phyloP scores from a whole-genome alignment of 2,329 filamentous ascomycete species.

The Corynespora cassiicola region DNA sequence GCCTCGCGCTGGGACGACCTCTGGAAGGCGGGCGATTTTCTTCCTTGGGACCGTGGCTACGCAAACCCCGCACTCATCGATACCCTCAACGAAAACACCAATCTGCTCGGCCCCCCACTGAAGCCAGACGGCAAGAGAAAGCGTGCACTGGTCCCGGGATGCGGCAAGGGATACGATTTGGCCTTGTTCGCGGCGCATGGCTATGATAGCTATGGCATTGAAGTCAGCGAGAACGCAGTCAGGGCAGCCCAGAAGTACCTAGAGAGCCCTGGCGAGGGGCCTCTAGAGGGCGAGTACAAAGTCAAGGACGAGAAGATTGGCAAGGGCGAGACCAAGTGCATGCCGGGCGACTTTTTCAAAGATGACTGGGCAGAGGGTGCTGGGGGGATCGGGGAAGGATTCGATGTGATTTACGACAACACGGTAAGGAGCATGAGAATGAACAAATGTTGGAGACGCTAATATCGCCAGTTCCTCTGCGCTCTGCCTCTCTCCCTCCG shows the following conservation, averaged over 20 bases:
- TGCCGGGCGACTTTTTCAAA: slow-evolving; percentile 72
- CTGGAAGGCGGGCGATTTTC: slow-evolving; percentile 60
- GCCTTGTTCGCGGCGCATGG: slow-evolving; percentile 76
- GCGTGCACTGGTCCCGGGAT: slow-evolving; percentile 78
- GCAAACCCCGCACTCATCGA: slow-evolving; percentile 67
- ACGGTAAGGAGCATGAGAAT: slow-evolving; percentile 57
- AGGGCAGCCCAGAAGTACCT: slow-evolving; percentile 54
- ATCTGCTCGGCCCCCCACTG: slow-evolving; percentile 35
- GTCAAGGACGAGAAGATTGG: slow-evolving; percentile 49
- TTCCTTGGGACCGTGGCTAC: slow-evolving; percentile 66
- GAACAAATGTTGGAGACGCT: neutral
- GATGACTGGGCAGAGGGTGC: slow-evolving; percentile 61
- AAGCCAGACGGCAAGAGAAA: slow-evolving; percentile 46
- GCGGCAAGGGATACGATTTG: slow-evolving; percentile 83
- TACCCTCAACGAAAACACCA: slow-evolving; percentile 47
- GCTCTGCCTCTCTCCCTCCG: slow-evolving; percentile 62
- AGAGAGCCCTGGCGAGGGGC: slow-evolving; percentile 36
- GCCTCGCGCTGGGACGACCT: slow-evolving; percentile 60
- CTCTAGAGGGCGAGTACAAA: slow-evolving; percentile 51
- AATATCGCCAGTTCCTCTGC: slow-evolving; percentile 62
- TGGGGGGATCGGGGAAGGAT: slow-evolving; percentile 49
- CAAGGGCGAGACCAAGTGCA: slow-evolving; percentile 61
- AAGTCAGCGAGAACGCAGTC: slow-evolving; percentile 63
- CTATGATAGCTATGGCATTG: slow-evolving; percentile 79
- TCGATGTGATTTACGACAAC: slow-evolving; percentile 72